phyloP scores from a whole-genome alignment of 768 basidiomycete species.

The Russula sp. region DNA sequence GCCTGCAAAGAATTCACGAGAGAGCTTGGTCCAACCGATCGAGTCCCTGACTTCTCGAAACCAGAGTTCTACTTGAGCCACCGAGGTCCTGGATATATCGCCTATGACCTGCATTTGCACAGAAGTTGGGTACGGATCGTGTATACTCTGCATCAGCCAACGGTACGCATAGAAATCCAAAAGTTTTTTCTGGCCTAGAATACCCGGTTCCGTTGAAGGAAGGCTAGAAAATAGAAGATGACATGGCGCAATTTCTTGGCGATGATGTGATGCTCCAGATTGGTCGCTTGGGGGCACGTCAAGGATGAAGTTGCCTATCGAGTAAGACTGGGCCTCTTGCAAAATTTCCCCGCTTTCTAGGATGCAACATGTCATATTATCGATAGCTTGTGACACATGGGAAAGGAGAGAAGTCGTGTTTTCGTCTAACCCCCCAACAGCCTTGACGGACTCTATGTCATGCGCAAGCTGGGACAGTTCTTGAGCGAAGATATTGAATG shows the following conservation, averaged over 20 bases:
- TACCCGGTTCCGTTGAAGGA: neutral
- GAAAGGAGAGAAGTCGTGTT: neutral
- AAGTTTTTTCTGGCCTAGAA: neutral
- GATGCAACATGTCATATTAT: neutral
- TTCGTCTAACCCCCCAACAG: neutral
- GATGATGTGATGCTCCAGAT: neutral
- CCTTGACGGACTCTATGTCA: neutral
- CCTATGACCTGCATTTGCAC: slow-evolving; percentile 14
- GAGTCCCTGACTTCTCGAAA: slow-evolving; percentile 23
- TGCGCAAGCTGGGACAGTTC: slow-evolving; percentile 4
- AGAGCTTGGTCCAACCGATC: slow-evolving; percentile 24
- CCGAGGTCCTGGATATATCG: slow-evolving; percentile 4
- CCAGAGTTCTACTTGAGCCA: slow-evolving; percentile 18
- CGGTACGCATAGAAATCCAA: slow-evolving; percentile 2
- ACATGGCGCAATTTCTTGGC: neutral
- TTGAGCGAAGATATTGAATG: neutral
- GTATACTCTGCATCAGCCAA: slow-evolving; percentile 31
- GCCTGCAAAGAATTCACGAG: slow-evolving; percentile 22
- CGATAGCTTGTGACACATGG: neutral
- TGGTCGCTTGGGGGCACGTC: neutral
- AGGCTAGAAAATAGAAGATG: neutral
- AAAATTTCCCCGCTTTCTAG: neutral
- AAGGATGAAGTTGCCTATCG: neutral
- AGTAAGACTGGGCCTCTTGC: neutral
- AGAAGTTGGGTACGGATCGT: slow-evolving; percentile 46